These are phyloP conservation scores for Melaleuca quinquenervia DNA, from an alignment of 345 rosid species.

Conservation along the genomic window DNA sequence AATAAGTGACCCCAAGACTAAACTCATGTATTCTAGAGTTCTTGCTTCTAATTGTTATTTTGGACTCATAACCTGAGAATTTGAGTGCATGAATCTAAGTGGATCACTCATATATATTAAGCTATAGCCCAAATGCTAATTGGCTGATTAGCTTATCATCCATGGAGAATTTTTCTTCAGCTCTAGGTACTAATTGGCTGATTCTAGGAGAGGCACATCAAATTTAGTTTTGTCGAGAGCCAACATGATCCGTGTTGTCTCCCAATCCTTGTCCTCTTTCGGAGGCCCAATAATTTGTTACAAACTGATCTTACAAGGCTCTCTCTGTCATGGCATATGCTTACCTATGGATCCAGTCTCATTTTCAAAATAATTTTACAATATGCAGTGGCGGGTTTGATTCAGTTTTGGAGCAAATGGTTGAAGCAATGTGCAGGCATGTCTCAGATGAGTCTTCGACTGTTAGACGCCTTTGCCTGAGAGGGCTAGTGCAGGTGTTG, in stretches of 20 bases:
- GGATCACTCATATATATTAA: not conserved
- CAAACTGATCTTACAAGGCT: not conserved
- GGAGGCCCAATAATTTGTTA: not conserved
- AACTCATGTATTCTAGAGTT: not conserved
- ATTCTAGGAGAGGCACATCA: not conserved
- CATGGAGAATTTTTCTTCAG: not conserved
- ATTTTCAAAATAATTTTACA: not conserved
- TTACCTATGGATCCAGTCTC: not conserved
- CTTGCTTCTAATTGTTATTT: not conserved
- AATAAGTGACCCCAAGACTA: not conserved
- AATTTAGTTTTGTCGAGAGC: not conserved
- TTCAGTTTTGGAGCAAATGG: slow-evolving; percentile 88
- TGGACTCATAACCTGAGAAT: not conserved
- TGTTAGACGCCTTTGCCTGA: slow-evolving; percentile 86
- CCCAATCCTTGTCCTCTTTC: not conserved
- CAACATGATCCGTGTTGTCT: not conserved
- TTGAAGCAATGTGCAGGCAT: slow-evolving; percentile 82
- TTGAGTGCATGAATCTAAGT: not conserved
- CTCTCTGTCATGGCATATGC: not conserved
- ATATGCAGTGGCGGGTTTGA: slow-evolving; percentile 56
- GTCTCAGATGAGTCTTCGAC: slow-evolving; percentile 94
- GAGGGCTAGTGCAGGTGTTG: slow-evolving; percentile 86
- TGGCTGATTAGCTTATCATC: not conserved
- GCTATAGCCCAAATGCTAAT: not conserved
- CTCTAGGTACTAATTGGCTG: not conserved